Conservation (phyloP, 805 yeast species). For the Cyberlindnera saturnus region DNA sequence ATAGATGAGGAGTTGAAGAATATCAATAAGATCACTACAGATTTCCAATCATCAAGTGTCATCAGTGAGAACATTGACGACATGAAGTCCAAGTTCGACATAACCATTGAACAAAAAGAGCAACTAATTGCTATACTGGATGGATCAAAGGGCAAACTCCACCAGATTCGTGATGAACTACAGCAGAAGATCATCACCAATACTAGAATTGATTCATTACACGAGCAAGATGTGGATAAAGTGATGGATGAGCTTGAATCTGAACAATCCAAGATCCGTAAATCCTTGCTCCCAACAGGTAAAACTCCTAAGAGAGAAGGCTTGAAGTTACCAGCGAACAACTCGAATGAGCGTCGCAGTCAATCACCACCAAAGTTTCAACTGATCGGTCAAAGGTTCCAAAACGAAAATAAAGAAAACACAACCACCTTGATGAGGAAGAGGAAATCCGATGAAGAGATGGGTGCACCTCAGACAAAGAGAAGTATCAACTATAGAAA, state of each 20-base stretch:
- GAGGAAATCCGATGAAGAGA: slow-evolving; percentile 9
- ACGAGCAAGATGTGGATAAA: slow-evolving; percentile 16
- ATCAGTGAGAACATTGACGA: slow-evolving; percentile 3
- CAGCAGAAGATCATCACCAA: slow-evolving; percentile 8
- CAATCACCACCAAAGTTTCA: slow-evolving; percentile 24
- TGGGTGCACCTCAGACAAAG: background rate
- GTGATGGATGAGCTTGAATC: slow-evolving; percentile 20
- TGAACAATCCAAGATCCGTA: slow-evolving; percentile 22
- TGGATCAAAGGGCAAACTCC: background rate
- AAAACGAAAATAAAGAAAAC: slow-evolving; percentile 11
- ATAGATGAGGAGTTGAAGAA: slow-evolving; percentile 17
- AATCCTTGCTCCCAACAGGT: slow-evolving; percentile 23
- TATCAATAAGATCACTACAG: slow-evolving; percentile 5
- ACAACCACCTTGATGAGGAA: slow-evolving; percentile 1
- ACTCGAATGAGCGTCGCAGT: background rate
- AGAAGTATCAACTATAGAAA: background rate
- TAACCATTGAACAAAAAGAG: background rate
- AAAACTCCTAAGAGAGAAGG: slow-evolving; percentile 24
- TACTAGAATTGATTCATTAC: slow-evolving; percentile 9
- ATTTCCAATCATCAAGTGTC: slow-evolving; percentile 4
- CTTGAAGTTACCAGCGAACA: slow-evolving; percentile 11
- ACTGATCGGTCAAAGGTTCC: slow-evolving; percentile 22
- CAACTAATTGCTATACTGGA: background rate
- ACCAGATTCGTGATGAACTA: slow-evolving; percentile 2
- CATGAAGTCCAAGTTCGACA: slow-evolving; percentile 3